Base-by-base conservation (phyloP, 768 basidiomycete genomes). In the Lentinula sp. region DNA sequence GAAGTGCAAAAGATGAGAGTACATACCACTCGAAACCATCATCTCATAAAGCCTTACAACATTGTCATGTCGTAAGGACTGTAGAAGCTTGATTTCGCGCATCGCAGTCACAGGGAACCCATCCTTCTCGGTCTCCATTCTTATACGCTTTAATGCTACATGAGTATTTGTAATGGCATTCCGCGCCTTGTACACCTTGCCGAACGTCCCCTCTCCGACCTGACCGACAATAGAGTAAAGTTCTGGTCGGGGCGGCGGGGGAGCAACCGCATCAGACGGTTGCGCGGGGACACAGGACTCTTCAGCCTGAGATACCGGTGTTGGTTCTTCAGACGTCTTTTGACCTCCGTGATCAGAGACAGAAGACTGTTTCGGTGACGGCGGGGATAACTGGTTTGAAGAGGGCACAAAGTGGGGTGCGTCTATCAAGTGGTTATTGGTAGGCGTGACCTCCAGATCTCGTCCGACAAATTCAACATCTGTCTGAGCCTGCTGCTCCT, bases 31-130 rank as follows among this genome's bases (percentile, higher is more conserved):
- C 0, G 95, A 93, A 6, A 98, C 95, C 90, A 99, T 95, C 95
- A 99, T 99, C 75, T 99, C 97, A 65, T 90, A 86, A 41, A 99
- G 76, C 54, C 81, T 82, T 46, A 99, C 86, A 46, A 99, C 84
- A 68, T 99, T 99, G 42, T 82, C 81, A 72, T 99, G 96, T 62
- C 86, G 81, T 54, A 99, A 74, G 6, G 88, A 91, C 70, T 99
- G 97, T 36, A 99, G 75, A 43, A 99, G 84, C 70, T 98, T 99
- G 74, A 99, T 98, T 75, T 99, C 97, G 53, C 97, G 85, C 90
- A 98, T 96, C 0, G 97, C 95, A 33, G 97, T 99, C 6, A 99
- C 93, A 13, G 97, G 97, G 73, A 99, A 99, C 0, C 97, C 97
- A 70, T 99, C 97, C 68, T 85, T 86, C 75, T 99, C 97, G 5